Conservation (phyloP, 345 rosid species). For the Odontarrhena argentea region DNA sequence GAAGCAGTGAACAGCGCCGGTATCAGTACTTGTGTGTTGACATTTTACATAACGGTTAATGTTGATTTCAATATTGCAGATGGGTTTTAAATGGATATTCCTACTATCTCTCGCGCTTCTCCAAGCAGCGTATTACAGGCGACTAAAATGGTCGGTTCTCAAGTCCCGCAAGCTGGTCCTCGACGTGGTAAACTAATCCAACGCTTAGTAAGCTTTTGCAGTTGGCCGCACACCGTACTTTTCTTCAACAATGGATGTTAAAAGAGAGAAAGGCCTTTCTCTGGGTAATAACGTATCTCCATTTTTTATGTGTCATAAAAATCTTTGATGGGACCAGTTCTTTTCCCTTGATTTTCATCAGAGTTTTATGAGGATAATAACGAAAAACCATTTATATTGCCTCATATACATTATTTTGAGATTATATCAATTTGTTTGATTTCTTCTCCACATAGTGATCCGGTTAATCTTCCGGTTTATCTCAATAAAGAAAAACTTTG, state of each 20-base stretch:
- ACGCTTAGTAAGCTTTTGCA: constrained; percentile 21
- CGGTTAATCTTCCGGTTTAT: constrained; percentile 19
- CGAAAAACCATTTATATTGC: constrained; percentile 25
- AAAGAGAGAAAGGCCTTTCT: constrained; percentile 32
- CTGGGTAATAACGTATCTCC: constrained; percentile 42
- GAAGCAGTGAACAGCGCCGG: neutral
- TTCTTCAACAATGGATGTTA: constrained; percentile 32
- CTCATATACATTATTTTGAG: constrained; percentile 32
- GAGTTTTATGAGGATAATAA: constrained; percentile 36
- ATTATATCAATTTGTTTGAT: constrained; percentile 27
- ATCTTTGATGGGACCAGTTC: constrained; percentile 36
- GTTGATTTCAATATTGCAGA: constrained; percentile 50
- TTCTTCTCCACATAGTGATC: neutral
- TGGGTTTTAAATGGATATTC: constrained; percentile 99
- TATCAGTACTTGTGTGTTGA: neutral
- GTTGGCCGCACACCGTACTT: constrained; percentile 10
- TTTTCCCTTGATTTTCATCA: constrained; percentile 2
- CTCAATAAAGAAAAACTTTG: constrained; percentile 27
- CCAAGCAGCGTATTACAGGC: constrained; percentile 91
- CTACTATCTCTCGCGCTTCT: constrained; percentile 87
- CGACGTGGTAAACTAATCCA: constrained; percentile 79
- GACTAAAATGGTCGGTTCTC: constrained; percentile 88
- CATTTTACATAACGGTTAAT: neutral
- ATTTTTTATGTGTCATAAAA: constrained; percentile 38
- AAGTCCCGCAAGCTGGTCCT: constrained; percentile 88